Conservation (phyloP, 768 basidiomycete species). For the Lactarius sanguifluus region DNA sequence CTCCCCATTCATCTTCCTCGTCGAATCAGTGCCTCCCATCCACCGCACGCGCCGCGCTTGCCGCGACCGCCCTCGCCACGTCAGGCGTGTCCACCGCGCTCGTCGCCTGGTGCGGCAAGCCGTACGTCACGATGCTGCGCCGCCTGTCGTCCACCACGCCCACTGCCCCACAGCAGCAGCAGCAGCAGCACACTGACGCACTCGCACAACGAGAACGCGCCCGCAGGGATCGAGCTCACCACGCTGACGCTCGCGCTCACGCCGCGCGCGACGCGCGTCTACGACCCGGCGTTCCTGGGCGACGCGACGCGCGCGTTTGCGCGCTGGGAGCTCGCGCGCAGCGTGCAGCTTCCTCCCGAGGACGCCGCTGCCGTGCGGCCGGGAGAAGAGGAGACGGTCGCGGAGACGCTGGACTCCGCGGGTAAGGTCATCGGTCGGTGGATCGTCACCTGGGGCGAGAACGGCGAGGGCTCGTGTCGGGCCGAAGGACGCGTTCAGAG, state of each 20-base stretch:
- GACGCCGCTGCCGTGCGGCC: constrained; percentile 41
- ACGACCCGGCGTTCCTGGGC: constrained; percentile 70
- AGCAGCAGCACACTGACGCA: constrained; percentile 33
- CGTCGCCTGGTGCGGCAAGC: constrained; percentile 68
- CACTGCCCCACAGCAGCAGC: constrained; percentile 30
- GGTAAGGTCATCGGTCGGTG: constrained; percentile 70
- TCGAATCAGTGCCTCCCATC: constrained; percentile 76
- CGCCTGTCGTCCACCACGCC: constrained; percentile 35
- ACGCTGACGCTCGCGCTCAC: constrained; percentile 62
- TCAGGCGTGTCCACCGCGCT: constrained; percentile 73
- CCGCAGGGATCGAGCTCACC: constrained; percentile 65
- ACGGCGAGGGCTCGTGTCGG: constrained; percentile 61
- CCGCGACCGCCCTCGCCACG: constrained; percentile 67
- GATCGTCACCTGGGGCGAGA: constrained; percentile 73
- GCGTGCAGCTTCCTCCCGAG: constrained; percentile 45
- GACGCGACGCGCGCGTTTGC: constrained; percentile 69
- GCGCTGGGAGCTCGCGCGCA: constrained; percentile 72
- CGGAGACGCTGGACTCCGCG: constrained; percentile 63
- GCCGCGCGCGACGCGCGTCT: constrained; percentile 66
- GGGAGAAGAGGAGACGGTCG: constrained; percentile 72
- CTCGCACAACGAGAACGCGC: constrained; percentile 30
- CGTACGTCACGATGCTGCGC: constrained; percentile 69
- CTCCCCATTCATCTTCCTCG: constrained; percentile 77
- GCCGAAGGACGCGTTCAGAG: constrained; percentile 62
- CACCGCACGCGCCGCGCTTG: constrained; percentile 65